Evolutionary conservation across 2,329 filamentous ascomycete genomes (phyloP), one percentile per base, ranked within the genome.

Genomic region (Alternaria alternata): DNA sequence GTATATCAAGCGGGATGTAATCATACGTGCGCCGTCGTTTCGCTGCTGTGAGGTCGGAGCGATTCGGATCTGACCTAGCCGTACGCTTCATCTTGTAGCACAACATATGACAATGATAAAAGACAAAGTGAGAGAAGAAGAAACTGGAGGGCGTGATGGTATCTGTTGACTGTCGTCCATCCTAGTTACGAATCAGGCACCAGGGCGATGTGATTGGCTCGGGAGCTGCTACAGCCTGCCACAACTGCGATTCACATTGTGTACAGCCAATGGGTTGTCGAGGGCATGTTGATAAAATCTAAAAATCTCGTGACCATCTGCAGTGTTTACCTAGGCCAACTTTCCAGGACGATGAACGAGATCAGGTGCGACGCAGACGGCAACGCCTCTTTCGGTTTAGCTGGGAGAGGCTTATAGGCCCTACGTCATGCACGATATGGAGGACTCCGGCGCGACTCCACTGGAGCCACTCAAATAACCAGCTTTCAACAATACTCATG

Each of bases 391-490:
- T 11, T 18, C 30, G 28, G 49, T 48, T 56, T 59, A 56, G 28
- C 52, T 42, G 54, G 54, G 51, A 39, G 42, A 38, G 47, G 44
- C 22, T 26, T 28, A 28, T 22, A 22, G 14, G 22, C 16, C 22
- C 22, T 53, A 61, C 58, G 54, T 61, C 58, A 61, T 57, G 7
- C 18, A 43, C 36, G n/a, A 51, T n/a, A 20, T 38, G 26, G 41
- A 57, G 44, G 36, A 56, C 42, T 20, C 39, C 18, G 18, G 18
- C 5, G 7, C 39, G 47, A 41, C 57, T 61, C 58, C 54, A 57
- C 54, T 52, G 28, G 34, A 55, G 34, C 44, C 54, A 28, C 47
- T 52, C 47, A 32, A 47, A 48, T 30, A 44, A 53, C 43, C 42
- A 57, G 36, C 24, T 32, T 43, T 26, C 36, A 48, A 26, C 58